Evolutionary conservation across 768 basidiomycete genomes (phyloP).

Genomic region (Trametes cinnabarina): DNA sequence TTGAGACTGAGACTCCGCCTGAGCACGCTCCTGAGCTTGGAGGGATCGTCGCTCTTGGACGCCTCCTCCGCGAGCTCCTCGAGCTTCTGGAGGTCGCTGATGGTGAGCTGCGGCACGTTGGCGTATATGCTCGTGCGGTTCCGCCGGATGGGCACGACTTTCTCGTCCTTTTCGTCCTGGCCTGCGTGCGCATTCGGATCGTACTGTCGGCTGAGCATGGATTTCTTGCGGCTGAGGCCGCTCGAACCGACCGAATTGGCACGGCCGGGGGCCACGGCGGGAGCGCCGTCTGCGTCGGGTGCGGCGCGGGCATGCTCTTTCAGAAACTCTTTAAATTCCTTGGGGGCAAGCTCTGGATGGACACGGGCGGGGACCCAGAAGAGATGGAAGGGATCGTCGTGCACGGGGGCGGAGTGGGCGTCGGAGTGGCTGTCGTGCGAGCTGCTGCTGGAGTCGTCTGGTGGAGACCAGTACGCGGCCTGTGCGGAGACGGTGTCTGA

Average conservation of each 20-base stretch:
- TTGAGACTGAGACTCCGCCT: constrained; percentile 88
- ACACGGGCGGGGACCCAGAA: constrained; percentile 98
- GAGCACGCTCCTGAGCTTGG: constrained; percentile 72
- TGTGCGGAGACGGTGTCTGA: constrained; percentile 52
- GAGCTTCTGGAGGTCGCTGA: constrained; percentile 90
- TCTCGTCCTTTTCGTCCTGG: constrained; percentile 54
- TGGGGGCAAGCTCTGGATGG: constrained; percentile 97
- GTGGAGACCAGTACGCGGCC: constrained; percentile 30
- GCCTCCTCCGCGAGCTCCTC: constrained; percentile 93
- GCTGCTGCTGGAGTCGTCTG: constrained; percentile 43
- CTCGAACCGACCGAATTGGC: constrained; percentile 46
- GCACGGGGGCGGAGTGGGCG: constrained; percentile 31
- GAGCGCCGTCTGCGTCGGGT: constrained; percentile 40
- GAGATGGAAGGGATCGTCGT: constrained; percentile 83
- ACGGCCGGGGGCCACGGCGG: constrained; percentile 32
- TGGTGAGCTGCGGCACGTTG: constrained; percentile 81
- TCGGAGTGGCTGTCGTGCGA: constrained; percentile 44
- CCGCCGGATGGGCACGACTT: constrained; percentile 64
- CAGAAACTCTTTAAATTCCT: constrained; percentile 92
- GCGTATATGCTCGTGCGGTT: constrained; percentile 67
- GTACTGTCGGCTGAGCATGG: constrained; percentile 95
- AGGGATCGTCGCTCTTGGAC: constrained; percentile 76
- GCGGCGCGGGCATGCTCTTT: constrained; percentile 79
- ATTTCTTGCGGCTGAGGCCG: constrained; percentile 77
- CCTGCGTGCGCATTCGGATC: constrained; percentile 76